Percentiles rank a stretch among this genome's conserved stretches.
Evolutionary conservation across 495 filamentous ascomycete genomes (phyloP).

Genomic region (Astrocystis sublimbata): DNA sequence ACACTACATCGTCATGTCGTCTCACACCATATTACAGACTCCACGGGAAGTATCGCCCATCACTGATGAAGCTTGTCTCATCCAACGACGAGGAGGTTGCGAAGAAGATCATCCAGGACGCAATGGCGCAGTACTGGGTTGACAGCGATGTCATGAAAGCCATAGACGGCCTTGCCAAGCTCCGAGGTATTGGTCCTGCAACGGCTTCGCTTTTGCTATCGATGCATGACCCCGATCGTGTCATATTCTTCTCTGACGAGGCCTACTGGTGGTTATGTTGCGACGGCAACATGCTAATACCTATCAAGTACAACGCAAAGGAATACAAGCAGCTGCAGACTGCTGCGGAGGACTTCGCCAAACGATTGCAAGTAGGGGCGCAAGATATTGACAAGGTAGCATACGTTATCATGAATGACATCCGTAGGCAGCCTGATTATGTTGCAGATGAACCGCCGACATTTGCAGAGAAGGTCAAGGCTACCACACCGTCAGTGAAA

Average conservation of each 20-base stretch:
- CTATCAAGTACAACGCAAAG: conserved; percentile 63
- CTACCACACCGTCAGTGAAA: not conserved
- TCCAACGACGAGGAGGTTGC: conserved; percentile 54
- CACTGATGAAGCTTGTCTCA: conserved; percentile 63
- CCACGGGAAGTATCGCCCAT: conserved; percentile 72
- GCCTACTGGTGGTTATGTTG: conserved; percentile 65
- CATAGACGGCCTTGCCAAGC: conserved; percentile 49
- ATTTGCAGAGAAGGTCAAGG: conserved; percentile 6
- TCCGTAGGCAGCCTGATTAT: conserved; percentile 7
- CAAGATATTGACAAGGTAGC: conserved; percentile 68
- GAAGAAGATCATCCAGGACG: conserved; percentile 47
- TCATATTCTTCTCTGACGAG: conserved; percentile 79
- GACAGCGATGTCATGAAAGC: conserved; percentile 49
- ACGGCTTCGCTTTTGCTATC: conserved; percentile 72
- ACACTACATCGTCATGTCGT: not conserved
- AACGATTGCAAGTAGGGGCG: conserved; percentile 55
- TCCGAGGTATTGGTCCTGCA: conserved; percentile 69
- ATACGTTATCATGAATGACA: conserved; percentile 57
- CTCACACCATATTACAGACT: conserved; percentile 33
- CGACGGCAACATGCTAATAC: conserved; percentile 42
- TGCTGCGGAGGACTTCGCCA: conserved; percentile 44
- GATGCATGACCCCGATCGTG: conserved; percentile 53
- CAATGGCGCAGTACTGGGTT: conserved; percentile 49
- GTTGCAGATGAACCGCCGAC: conserved; percentile 2
- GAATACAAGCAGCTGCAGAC: conserved; percentile 61